phyloP scores from a whole-genome alignment of 768 basidiomycete genomes.

The Leccinellum albellum region DNA sequence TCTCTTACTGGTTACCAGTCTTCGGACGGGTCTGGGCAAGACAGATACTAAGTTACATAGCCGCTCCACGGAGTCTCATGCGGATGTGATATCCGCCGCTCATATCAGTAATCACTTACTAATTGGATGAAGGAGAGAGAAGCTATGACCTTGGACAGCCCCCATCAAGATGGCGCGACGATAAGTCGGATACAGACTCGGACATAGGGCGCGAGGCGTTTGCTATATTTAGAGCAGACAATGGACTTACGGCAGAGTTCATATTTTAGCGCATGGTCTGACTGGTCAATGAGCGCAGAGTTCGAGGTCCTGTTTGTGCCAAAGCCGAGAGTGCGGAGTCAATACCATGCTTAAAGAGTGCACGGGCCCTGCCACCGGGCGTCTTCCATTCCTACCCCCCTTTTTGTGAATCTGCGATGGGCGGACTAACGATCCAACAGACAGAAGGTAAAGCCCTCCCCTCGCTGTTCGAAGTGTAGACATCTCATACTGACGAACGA shows the following conservation, averaged over 20 bases:
- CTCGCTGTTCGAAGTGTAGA: not conserved
- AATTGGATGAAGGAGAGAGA: not conserved
- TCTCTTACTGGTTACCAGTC: not conserved
- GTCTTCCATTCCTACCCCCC: not conserved
- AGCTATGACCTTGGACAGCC: not conserved
- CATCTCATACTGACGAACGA: not conserved
- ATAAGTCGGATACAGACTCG: not conserved
- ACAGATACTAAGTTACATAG: not conserved
- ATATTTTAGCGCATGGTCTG: not conserved
- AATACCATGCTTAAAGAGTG: not conserved
- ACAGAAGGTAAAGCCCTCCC: not conserved
- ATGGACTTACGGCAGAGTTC: not conserved
- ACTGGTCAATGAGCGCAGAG: not conserved
- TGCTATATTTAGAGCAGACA: not conserved
- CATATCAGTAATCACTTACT: not conserved
- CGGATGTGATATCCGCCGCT: not conserved
- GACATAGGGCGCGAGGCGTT: not conserved
- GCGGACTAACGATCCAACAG: conserved; percentile 2
- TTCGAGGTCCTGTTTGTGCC: not conserved
- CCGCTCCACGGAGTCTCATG: not conserved
- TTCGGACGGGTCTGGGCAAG: not conserved
- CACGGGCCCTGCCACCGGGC: not conserved
- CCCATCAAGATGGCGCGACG: not conserved
- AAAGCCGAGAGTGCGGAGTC: not conserved
- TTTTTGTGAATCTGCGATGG: not conserved